phyloP scores from a whole-genome alignment of 805 yeast genomes.

The Metschnikowia reukaufii region DNA sequence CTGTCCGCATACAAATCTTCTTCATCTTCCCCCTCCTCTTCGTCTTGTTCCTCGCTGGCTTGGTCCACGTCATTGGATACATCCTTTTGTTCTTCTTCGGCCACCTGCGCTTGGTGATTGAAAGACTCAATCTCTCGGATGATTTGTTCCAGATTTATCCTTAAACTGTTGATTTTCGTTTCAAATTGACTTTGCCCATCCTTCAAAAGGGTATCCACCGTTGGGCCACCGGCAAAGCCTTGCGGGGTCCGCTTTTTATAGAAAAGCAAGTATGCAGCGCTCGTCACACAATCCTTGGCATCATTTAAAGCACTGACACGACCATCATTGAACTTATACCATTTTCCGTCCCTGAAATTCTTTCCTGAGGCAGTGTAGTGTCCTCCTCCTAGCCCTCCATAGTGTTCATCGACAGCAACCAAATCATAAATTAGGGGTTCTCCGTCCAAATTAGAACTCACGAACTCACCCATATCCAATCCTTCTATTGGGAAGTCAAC shows the following conservation, averaged over 20 bases:
- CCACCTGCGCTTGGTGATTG: constrained; percentile 17
- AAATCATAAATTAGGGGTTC: constrained; percentile 65
- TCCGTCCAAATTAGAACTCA: constrained; percentile 34
- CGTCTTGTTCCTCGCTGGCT: not conserved
- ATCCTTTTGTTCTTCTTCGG: constrained; percentile 15
- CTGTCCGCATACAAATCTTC: constrained; percentile 14
- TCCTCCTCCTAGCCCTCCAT: constrained; percentile 96
- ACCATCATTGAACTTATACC: constrained; percentile 93
- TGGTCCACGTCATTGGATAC: constrained; percentile 12
- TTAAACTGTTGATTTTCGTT: constrained; percentile 42
- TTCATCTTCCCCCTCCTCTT: constrained; percentile 7
- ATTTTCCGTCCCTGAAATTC: constrained; percentile 69
- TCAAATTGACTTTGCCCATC: constrained; percentile 49
- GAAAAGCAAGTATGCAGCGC: constrained; percentile 85
- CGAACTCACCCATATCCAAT: constrained; percentile 66
- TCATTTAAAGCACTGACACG: constrained; percentile 57
- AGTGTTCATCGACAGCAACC: constrained; percentile 92
- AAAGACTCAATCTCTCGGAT: constrained; percentile 13
- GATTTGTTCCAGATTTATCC: constrained; percentile 22
- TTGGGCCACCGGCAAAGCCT: constrained; percentile 17
- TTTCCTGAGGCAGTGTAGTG: constrained; percentile 91
- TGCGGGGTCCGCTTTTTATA: constrained; percentile 58
- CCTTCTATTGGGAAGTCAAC: constrained; percentile 88
- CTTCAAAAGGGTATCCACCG: constrained; percentile 26
- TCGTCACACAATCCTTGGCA: constrained; percentile 61